Evolutionary conservation across 2,329 filamentous ascomycete genomes (phyloP).

Genomic region (Cytospora paraplurivora): DNA sequence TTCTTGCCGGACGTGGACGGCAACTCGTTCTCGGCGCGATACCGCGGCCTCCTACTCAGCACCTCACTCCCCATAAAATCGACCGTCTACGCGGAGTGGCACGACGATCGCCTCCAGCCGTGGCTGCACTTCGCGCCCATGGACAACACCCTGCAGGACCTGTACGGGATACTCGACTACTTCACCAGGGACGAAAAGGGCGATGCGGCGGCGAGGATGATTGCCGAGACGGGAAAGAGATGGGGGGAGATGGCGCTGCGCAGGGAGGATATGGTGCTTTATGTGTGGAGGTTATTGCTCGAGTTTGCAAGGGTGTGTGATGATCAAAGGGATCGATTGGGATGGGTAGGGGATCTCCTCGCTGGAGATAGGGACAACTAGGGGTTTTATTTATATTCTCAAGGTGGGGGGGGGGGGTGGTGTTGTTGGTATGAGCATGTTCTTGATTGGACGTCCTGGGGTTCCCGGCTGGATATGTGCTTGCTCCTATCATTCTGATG

Average conservation of each 20-base stretch:
- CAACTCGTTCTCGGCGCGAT: slow-evolving; percentile 65
- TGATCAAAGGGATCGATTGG: slow-evolving; percentile 46
- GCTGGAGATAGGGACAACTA: slow-evolving; percentile 1
- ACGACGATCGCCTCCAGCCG: slow-evolving; percentile 66
- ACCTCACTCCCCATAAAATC: slow-evolving; percentile 70
- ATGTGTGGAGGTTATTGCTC: slow-evolving; percentile 62
- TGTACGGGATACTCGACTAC: slow-evolving; percentile 67
- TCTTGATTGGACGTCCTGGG: neutral
- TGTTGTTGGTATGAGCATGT: neutral
- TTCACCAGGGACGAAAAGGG: slow-evolving; percentile 57
- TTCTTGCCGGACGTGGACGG: slow-evolving; percentile 72
- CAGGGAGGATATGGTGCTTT: slow-evolving; percentile 67
- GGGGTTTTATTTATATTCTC: neutral
- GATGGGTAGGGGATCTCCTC: slow-evolving; percentile 47
- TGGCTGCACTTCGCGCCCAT: slow-evolving; percentile 76
- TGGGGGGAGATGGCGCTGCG: slow-evolving; percentile 66
- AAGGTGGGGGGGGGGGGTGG: neutral
- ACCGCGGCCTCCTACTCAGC: slow-evolving; percentile 63
- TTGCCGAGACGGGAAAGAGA: slow-evolving; percentile 59
- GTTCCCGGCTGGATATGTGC: neutral
- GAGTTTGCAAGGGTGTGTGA: slow-evolving; percentile 58
- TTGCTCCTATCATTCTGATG: neutral
- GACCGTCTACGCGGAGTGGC: slow-evolving; percentile 75
- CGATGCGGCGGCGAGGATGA: slow-evolving; percentile 59
- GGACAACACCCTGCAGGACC: slow-evolving; percentile 67